phyloP scores from a whole-genome alignment of 805 yeast genomes.

The Saccharomyces mikatae region DNA sequence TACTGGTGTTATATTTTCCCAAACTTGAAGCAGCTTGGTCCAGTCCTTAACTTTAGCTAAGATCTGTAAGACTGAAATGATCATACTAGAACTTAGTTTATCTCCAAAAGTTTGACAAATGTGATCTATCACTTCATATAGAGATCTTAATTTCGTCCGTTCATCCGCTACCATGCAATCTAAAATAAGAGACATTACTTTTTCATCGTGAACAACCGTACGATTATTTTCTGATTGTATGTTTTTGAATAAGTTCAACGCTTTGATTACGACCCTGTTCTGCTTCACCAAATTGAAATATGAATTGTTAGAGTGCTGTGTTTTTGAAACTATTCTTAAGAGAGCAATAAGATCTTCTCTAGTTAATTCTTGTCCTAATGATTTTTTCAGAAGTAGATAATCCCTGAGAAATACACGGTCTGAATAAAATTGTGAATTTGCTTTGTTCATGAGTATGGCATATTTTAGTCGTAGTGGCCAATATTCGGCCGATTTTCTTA shows the following conservation, averaged over 20 bases:
- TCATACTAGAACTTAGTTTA: conserved; percentile 7
- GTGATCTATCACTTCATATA: conserved; percentile 17
- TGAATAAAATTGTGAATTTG: conserved; percentile 7
- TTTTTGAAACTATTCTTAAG: conserved; percentile 8
- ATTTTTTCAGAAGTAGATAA: conserved; percentile 16
- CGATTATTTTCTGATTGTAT: conserved; percentile 1
- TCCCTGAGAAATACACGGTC: conserved; percentile 9
- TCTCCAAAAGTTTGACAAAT: conserved; percentile 2
- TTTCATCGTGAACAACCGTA: conserved; percentile 9
- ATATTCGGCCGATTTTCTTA: conserved; percentile 6
- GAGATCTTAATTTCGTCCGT: conserved; percentile 8
- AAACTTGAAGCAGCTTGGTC: conserved; percentile 17
- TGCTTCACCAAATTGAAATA: conserved; percentile 11
- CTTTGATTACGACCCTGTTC: conserved; percentile 8
- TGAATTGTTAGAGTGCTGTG: conserved; percentile 2
- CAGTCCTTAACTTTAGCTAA: conserved; percentile 18
- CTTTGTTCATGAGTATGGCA: conserved; percentile 11
- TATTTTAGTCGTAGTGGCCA: conserved; percentile 20
- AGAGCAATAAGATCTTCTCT: conserved; percentile 15
- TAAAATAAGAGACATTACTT: conserved; percentile 15
- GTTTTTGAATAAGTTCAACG: conserved; percentile 10
- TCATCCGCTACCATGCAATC: conserved; percentile 13
- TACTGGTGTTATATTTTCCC: conserved; percentile 15
- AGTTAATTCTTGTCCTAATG: conserved; percentile 10
- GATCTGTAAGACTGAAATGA: conserved; percentile 12